Evolutionary conservation across 2,329 filamentous ascomycete genomes (phyloP).

Genomic region (Aspergillus sp.): DNA sequence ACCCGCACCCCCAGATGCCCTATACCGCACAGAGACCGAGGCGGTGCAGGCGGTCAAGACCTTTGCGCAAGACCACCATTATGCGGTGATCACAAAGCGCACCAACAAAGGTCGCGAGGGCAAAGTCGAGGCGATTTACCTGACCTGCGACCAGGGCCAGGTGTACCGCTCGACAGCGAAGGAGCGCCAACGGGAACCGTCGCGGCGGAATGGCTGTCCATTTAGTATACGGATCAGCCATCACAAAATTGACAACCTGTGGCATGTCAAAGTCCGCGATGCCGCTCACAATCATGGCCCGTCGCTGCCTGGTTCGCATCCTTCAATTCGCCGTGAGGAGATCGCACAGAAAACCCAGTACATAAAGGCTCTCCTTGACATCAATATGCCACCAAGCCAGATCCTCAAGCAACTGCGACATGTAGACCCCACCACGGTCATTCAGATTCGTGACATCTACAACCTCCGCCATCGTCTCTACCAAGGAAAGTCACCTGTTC

Average conservation of each 20-base stretch:
- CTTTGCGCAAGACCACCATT: constrained; percentile 6
- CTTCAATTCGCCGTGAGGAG: constrained; percentile 12
- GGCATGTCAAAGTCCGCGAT: constrained; percentile 11
- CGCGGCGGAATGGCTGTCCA: constrained; percentile 10
- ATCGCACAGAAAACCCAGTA: constrained; percentile 12
- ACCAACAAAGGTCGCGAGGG: constrained; percentile 14
- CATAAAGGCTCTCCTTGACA: constrained; percentile 13
- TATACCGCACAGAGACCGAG: constrained; percentile 9
- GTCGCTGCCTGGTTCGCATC: constrained; percentile 6
- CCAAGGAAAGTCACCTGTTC: constrained; percentile 8
- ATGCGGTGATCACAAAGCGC: constrained; percentile 13
- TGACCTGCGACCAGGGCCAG: constrained; percentile 14
- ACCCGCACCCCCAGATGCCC: constrained; percentile 7
- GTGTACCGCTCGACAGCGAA: constrained; percentile 10
- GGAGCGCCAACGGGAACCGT: constrained; percentile 6
- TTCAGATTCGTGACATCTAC: constrained; percentile 12
- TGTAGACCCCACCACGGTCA: constrained; percentile 11
- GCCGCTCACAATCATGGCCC: constrained; percentile 11
- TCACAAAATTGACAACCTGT: constrained; percentile 10
- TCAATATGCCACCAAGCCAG: constrained; percentile 13
- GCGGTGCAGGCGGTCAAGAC: constrained; percentile 10
- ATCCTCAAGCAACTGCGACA: constrained; percentile 12
- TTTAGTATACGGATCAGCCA: constrained; percentile 12
- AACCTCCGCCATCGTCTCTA: constrained; percentile 12
- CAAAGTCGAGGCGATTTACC: constrained; percentile 9